phyloP scores from a whole-genome alignment of 257 asterid species.

The Rubia yunnanensis region DNA sequence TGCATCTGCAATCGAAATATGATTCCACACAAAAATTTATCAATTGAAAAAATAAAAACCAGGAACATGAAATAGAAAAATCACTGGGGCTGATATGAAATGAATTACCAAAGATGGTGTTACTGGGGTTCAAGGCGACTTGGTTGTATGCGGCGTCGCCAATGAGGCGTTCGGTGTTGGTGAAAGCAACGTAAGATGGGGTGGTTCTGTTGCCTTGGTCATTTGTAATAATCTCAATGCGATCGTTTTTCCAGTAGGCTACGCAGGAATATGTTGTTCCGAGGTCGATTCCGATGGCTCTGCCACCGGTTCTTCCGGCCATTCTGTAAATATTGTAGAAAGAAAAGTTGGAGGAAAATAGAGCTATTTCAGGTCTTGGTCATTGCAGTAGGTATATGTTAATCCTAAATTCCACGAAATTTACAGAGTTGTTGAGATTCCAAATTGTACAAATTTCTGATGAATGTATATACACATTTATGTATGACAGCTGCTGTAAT shows the following conservation, averaged over 20 bases:
- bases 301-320: not conserved
- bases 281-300: not conserved
- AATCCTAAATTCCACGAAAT: too few species aligned
- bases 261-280: not conserved
- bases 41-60: not conserved
- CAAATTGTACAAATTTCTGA: too few species aligned
- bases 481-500: too few species aligned
- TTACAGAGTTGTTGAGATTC: too few species aligned
- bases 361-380: too few species aligned
- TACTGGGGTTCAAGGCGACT: not conserved
- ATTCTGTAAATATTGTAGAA: not conserved
- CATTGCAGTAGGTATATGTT: too few species aligned
- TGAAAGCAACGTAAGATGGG: not conserved
- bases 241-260: not conserved
- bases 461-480: too few species aligned
- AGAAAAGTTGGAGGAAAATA: too few species aligned
- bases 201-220: not conserved
- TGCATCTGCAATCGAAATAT: not conserved
- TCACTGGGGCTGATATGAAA: too few species aligned
- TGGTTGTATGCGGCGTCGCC: not conserved
- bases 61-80: not conserved
- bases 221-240: not conserved
- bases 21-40: too few species aligned
- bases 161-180: not conserved
- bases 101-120: not conserved